Evolutionary conservation across 2,329 filamentous ascomycete species (phyloP), one percentile per base, ranked within the genome.

Genomic region (Botrytis porri): DNA sequence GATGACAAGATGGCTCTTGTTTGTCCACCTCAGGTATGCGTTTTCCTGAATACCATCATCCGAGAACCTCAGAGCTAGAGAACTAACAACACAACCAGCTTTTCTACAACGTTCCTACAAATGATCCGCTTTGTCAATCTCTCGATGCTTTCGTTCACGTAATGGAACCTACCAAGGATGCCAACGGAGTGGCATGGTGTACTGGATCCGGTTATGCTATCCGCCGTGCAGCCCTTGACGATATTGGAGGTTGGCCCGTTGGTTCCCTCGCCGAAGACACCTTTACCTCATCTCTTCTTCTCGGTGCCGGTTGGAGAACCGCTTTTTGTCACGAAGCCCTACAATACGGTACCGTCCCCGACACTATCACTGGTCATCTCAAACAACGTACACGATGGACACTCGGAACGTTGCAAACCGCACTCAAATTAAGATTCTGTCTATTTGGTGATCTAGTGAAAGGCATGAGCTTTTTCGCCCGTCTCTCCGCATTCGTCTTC

Each of bases 121-220:
- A 86, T 9, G 89, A 91, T 71, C 87, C 88, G 22, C 84, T 91
- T 10, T 87, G 86, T 25, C 78, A 79, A 75, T 86, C 84, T 78
- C 83, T 89, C 61, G 85, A 89, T 77, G 86, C 86, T 75, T 89
- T 90, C 78, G 86, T 88, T 16, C 86, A 88, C 78, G 81, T 84
- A n/a, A 83, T 82, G 78, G 85, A 86, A 74, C 81, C 82, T 8
- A 83, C 83, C 59, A 84, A 85, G 74, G 84, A 86, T 73, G 81
- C 81, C 0, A 79, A 83, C 41, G 82, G 82, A 80, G 86, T 88
- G 7, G 88, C 88, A n/a, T 89, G 88, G 85, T 90, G 88, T 76
- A 88, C 87, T n/a, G 89, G 89, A 7, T 90, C 88, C 8, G 89
- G 89, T 10, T 91, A 89, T 75, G 82, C 88, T 7, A 84, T 86